Conservation (phyloP, 257 asterid species). For the Solanum piurae region DNA sequence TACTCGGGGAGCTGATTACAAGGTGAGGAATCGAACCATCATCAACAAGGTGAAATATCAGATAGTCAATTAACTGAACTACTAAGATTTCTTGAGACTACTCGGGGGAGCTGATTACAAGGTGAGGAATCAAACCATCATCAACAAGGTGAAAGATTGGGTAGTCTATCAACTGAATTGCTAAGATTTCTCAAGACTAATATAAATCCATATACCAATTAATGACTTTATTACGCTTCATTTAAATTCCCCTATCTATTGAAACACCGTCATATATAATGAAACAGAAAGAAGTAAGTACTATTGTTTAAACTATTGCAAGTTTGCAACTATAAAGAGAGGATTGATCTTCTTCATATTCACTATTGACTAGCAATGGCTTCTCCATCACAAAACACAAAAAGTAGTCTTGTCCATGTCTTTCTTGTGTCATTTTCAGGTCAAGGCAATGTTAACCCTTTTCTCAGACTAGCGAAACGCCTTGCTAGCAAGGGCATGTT, state of each 20-base stretch:
- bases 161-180: too few species aligned
- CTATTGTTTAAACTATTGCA: background rate
- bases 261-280: background rate
- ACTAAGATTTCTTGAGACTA: too few species aligned
- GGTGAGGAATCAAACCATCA: too few species aligned
- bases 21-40: too few species aligned
- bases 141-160: too few species aligned
- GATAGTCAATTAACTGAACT: too few species aligned
- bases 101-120: too few species aligned
- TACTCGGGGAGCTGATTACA: too few species aligned
- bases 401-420: background rate
- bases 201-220: background rate
- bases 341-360: background rate
- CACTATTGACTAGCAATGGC: background rate
- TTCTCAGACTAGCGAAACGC: background rate
- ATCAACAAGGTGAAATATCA: too few species aligned
- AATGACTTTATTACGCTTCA: background rate
- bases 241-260: rapidly evolving
- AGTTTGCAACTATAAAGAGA: background rate
- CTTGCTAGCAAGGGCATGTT: background rate
- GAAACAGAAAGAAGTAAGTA: background rate
- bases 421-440: background rate
- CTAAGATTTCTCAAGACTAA: too few species aligned
- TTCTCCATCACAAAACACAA: background rate
- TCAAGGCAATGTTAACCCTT: background rate